Percentiles rank a stretch among this genome's conserved stretches.
These are phyloP conservation scores for Brassica hybrid DNA, from an alignment of 441 rosid species.

Conservation along the genomic window DNA sequence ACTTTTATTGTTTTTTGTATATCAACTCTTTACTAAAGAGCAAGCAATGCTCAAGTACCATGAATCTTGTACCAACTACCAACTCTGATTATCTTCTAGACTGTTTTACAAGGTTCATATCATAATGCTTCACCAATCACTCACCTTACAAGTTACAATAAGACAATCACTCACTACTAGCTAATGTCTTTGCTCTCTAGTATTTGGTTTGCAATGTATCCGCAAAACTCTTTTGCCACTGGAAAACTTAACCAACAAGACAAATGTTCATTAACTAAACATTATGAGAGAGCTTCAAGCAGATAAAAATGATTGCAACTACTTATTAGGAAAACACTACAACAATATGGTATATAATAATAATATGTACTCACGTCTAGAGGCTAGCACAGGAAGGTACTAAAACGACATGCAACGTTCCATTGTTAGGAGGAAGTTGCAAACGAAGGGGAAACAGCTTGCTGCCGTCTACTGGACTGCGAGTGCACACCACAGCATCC, in stretches of 20 bases:
- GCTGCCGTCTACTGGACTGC: slow-evolving; percentile 74
- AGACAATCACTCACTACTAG: not conserved
- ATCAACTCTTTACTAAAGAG: slow-evolving; percentile 5
- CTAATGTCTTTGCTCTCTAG: not conserved
- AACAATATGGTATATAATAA: too few relatives aligned
- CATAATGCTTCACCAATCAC: slow-evolving; percentile 29
- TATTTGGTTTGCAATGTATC: not conserved
- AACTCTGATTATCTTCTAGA: slow-evolving; percentile 14
- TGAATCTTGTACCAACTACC: slow-evolving; percentile 21
- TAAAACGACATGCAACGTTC: slow-evolving; percentile 72
- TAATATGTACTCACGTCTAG: slow-evolving; percentile 43
- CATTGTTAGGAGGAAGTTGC: slow-evolving; percentile 92
- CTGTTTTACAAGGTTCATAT: slow-evolving; percentile 14
- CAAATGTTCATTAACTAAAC: not conserved
- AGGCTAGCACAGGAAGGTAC: slow-evolving; percentile 50
- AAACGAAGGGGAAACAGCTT: slow-evolving; percentile 80
- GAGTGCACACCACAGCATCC: slow-evolving; percentile 78
- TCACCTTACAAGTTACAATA: not conserved
- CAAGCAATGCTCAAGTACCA: slow-evolving; percentile 11
- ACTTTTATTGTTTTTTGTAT: slow-evolving; percentile 11
- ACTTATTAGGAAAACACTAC: not conserved
- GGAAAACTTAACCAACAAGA: slow-evolving; percentile 1
- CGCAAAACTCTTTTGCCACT: slow-evolving; percentile 16
- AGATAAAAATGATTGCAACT: not conserved
- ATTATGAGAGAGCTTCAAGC: not conserved